A percentile compares a stretch with the other conserved stretches of the same genome.
Evolutionary conservation across 768 basidiomycete species (phyloP).

Genomic region (Lentinula guzmanii): DNA sequence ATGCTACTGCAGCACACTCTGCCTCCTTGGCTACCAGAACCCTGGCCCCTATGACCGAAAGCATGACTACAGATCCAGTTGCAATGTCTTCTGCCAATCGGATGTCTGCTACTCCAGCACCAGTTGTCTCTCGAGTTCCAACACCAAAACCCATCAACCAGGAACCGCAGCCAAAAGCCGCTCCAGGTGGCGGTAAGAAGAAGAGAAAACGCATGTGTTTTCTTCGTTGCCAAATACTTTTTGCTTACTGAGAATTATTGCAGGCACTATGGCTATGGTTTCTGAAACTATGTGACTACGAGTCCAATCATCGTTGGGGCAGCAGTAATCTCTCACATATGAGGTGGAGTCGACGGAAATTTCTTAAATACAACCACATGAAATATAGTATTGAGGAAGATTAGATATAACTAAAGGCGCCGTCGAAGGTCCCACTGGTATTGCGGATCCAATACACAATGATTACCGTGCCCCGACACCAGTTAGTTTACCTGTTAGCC

Average conservation of each 20-base stretch:
- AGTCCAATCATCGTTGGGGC: neutral
- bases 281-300: neutral
- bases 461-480: slow-evolving; percentile 46
- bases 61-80: slow-evolving; percentile 10
- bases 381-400: neutral
- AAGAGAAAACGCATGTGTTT: slow-evolving; percentile 67
- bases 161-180: slow-evolving; percentile 42
- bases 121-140: slow-evolving; percentile 6
- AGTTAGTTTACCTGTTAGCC: slow-evolving; percentile 71
- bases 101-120: slow-evolving; percentile 17
- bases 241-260: neutral
- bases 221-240: neutral
- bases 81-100: slow-evolving; percentile 8
- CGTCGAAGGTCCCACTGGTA: no score
- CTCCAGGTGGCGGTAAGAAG: slow-evolving; percentile 55
- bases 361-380: neutral
- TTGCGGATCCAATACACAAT: neutral
- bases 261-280: slow-evolving; percentile 1
- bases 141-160: slow-evolving; percentile 21
- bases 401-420: no score
- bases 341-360: no score
- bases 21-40: slow-evolving; percentile 39
- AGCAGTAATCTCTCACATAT: neutral
- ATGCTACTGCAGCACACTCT: slow-evolving; percentile 65
- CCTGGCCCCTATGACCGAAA: slow-evolving; percentile 23